A percentile compares a stretch with the other conserved stretches of the same genome.
Conservation (phyloP, 1,139 yeast species). For the Diutina sp. region DNA sequence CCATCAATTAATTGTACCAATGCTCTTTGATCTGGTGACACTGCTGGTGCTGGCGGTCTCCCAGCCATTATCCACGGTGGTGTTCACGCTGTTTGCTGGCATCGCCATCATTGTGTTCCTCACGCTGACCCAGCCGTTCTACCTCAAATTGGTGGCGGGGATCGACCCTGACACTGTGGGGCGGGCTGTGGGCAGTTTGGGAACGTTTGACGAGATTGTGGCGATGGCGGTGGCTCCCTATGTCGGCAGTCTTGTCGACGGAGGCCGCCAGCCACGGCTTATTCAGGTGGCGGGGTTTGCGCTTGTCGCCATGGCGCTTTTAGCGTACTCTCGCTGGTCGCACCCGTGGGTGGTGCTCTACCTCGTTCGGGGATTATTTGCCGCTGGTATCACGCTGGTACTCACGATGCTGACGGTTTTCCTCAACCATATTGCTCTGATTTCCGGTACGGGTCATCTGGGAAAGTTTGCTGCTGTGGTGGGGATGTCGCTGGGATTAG, state of each 20-base stretch:
- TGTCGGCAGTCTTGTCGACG: conserved; percentile 51
- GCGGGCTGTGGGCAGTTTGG: conserved; percentile 43
- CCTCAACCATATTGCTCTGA: conserved; percentile 28
- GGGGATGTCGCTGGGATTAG: conserved; percentile 53
- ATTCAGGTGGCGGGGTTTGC: conserved; percentile 37
- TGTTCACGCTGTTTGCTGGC: conserved; percentile 30
- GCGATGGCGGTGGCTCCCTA: conserved; percentile 47
- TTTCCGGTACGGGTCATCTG: conserved; percentile 13
- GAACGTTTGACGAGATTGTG: conserved; percentile 49
- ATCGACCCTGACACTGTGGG: conserved; percentile 33
- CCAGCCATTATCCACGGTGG: neutral
- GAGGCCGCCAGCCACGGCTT: conserved; percentile 3
- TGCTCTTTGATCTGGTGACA: neutral
- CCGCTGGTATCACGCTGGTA: conserved; percentile 44
- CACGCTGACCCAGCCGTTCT: conserved; percentile 58
- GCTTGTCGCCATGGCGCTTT: conserved; percentile 32
- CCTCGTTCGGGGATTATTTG: conserved; percentile 40
- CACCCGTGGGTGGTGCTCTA: conserved; percentile 30
- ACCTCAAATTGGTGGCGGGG: conserved; percentile 42
- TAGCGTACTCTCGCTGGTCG: conserved; percentile 31
- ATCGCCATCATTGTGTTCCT: conserved; percentile 56
- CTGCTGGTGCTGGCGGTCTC: neutral
- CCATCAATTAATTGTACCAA: neutral
- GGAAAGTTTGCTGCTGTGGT: conserved; percentile 50
- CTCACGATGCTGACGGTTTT: conserved; percentile 37